Percentiles rank a stretch among this genome's conserved stretches.
phyloP scores from a whole-genome alignment of 495 filamentous ascomycete genomes.

The Annulohypoxylon moriforme region DNA sequence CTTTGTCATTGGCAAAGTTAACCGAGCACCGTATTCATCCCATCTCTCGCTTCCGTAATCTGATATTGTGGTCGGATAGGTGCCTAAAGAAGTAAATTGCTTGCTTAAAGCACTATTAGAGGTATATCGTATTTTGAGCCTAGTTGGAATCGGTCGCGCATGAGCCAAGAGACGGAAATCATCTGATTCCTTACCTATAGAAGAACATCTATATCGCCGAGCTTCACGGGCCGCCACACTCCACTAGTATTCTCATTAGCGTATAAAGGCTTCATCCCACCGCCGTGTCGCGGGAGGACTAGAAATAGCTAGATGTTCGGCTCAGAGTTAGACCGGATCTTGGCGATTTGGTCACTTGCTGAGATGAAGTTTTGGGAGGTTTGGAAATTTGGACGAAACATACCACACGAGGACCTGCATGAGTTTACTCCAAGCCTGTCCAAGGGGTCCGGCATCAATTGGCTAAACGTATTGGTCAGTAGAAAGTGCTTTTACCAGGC shows the following conservation, averaged over 20 bases:
- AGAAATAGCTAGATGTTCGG: conserved; percentile 31
- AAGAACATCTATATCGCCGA: neutral
- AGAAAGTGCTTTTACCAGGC: conserved; percentile 23
- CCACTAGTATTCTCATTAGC: neutral
- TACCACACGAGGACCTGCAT: conserved; percentile 45
- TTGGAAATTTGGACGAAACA: conserved; percentile 33
- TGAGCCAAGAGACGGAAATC: conserved; percentile 21
- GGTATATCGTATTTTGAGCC: conserved; percentile 3
- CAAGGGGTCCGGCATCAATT: conserved; percentile 33
- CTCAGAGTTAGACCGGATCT: conserved; percentile 22
- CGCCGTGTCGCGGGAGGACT: conserved; percentile 19
- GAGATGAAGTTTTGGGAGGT: conserved; percentile 11
- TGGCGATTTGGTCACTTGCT: conserved; percentile 33
- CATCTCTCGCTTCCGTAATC: conserved; percentile 13
- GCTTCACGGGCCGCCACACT: conserved; percentile 17
- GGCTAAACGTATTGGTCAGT: conserved; percentile 45
- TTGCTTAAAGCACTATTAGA: conserved; percentile 23
- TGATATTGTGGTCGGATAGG: neutral
- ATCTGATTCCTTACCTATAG: conserved; percentile 9
- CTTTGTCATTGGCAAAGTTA: conserved; percentile 10
- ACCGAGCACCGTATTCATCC: conserved; percentile 1
- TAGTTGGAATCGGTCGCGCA: conserved; percentile 12
- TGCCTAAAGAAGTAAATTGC: conserved; percentile 40
- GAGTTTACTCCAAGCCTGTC: conserved; percentile 19
- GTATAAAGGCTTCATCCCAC: conserved; percentile 23